phyloP scores from a whole-genome alignment of 2,329 filamentous ascomycete species.

The Colletotrichum sp. region DNA sequence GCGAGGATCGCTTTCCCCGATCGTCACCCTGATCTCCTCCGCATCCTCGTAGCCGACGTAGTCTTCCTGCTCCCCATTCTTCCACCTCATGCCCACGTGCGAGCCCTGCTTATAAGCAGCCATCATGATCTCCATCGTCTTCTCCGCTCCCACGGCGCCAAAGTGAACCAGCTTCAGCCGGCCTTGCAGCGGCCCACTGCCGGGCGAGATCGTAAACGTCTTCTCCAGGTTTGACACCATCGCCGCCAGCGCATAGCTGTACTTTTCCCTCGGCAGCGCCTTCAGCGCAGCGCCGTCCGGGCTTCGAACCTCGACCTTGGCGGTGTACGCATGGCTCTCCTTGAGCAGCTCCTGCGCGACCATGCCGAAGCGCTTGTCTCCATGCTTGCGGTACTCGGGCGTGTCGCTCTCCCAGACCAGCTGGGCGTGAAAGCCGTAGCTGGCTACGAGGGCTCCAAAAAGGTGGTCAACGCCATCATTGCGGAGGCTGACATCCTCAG shows the following conservation, averaged over 20 bases:
- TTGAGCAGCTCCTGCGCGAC: constrained; percentile 78
- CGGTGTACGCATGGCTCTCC: constrained; percentile 55
- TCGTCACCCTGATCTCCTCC: constrained; percentile 69
- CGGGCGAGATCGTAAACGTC: constrained; percentile 81
- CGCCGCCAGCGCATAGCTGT: constrained; percentile 79
- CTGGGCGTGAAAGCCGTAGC: constrained; percentile 88
- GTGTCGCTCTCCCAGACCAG: constrained; percentile 94
- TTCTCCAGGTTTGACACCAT: constrained; percentile 83
- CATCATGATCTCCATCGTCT: constrained; percentile 80
- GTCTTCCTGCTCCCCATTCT: constrained; percentile 56
- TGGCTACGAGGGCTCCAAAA: constrained; percentile 83
- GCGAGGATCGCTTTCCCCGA: constrained; percentile 69
- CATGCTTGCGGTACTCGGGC: constrained; percentile 76
- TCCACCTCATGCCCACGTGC: constrained; percentile 58
- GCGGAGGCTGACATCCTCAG: constrained; percentile 28
- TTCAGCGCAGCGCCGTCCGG: constrained; percentile 27
- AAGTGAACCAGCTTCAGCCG: constrained; percentile 78
- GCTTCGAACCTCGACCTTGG: constrained; percentile 35
- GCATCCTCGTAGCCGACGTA: constrained; percentile 76
- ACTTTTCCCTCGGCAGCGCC: constrained; percentile 43
- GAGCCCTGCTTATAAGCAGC: constrained; percentile 62
- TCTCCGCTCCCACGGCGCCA: constrained; percentile 66
- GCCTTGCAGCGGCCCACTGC: constrained; percentile 72
- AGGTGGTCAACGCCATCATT: constrained; percentile 44
- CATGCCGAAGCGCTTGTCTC: constrained; percentile 81